phyloP scores from a whole-genome alignment of 1,284 basidiomycete genomes.

The Baeospora myosura region DNA sequence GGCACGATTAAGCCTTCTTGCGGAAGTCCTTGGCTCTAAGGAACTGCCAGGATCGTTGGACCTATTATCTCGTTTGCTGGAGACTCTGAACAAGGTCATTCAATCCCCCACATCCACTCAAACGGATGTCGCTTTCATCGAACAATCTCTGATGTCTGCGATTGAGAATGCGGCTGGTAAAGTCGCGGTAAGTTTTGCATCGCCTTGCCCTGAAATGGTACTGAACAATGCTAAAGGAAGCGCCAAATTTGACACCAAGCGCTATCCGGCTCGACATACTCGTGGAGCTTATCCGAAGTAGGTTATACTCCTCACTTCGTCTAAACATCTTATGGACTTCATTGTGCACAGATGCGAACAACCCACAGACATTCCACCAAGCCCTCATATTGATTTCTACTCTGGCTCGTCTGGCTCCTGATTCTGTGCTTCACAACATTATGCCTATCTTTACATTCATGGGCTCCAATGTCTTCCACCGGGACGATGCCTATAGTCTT shows the following conservation, averaged over 20 bases:
- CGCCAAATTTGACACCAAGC: slow-evolving; percentile 40
- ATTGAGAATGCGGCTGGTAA: slow-evolving; percentile 65
- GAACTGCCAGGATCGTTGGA: slow-evolving; percentile 62
- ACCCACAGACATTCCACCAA: slow-evolving; percentile 93
- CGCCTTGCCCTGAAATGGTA: slow-evolving; percentile 10
- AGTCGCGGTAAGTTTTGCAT: slow-evolving; percentile 41
- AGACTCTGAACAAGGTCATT: slow-evolving; percentile 65
- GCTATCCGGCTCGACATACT: slow-evolving; percentile 71
- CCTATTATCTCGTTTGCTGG: slow-evolving; percentile 68
- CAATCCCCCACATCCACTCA: slow-evolving; percentile 41
- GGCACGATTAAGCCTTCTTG: slow-evolving; percentile 48
- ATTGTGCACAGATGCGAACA: slow-evolving; percentile 61
- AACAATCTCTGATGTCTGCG: slow-evolving; percentile 81
- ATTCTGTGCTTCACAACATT: slow-evolving; percentile 88
- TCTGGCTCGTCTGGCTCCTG: slow-evolving; percentile 79
- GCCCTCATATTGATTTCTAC: slow-evolving; percentile 86
- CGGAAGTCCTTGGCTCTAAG: slow-evolving; percentile 65
- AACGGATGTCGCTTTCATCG: slow-evolving; percentile 72
- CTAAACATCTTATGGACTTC: slow-evolving; percentile 1
- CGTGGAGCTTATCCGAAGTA: slow-evolving; percentile 81
- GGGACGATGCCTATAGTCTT: slow-evolving; percentile 95
- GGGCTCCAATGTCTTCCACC: slow-evolving; percentile 92
- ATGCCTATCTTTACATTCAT: slow-evolving; percentile 99
- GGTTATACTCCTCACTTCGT: slow-evolving; percentile 15
- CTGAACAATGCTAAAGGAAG: slow-evolving; percentile 27